Conservation (phyloP, 768 basidiomycete genomes). For the Steccherinum ochraceum region DNA sequence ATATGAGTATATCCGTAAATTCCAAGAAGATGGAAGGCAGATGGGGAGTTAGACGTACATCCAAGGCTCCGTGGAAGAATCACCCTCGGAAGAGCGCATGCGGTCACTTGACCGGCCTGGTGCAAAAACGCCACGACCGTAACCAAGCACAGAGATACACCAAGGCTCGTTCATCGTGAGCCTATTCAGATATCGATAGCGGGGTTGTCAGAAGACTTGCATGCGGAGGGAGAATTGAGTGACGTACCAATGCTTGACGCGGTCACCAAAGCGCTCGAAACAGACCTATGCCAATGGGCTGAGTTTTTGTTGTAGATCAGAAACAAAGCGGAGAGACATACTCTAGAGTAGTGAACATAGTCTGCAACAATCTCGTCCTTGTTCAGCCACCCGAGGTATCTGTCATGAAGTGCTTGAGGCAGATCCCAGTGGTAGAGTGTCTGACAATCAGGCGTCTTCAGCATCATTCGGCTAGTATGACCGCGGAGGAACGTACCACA, state of each 20-base stretch:
- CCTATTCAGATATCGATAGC: slow-evolving; percentile 14
- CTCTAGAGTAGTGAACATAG: slow-evolving; percentile 38
- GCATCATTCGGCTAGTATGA: background rate
- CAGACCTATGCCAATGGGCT: slow-evolving; percentile 23
- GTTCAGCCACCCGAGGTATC: slow-evolving; percentile 45
- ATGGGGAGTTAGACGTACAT: slow-evolving; percentile 42
- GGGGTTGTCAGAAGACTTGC: background rate
- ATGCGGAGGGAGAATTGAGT: too few species aligned
- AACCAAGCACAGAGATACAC: slow-evolving; percentile 35
- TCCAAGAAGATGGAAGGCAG: too few species aligned
- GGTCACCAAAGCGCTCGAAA: slow-evolving; percentile 41
- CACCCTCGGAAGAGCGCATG: slow-evolving; percentile 48
- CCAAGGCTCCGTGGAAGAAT: slow-evolving; percentile 65
- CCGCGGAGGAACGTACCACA: slow-evolving; percentile 37
- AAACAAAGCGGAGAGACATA: slow-evolving; percentile 7
- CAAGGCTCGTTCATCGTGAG: slow-evolving; percentile 45
- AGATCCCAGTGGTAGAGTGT: slow-evolving; percentile 51
- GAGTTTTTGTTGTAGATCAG: background rate
- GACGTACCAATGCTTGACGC: slow-evolving; percentile 41
- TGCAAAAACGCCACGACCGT: slow-evolving; percentile 36
- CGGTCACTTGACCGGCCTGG: slow-evolving; percentile 59
- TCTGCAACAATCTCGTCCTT: slow-evolving; percentile 40
- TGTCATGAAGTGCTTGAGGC: slow-evolving; percentile 41
- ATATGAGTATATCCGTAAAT: too few species aligned
- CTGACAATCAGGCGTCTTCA: slow-evolving; percentile 14